Evolutionary conservation across 345 rosid genomes (phyloP), one percentile per base, ranked within the genome.

Genomic region (Corchorus capsularis): DNA sequence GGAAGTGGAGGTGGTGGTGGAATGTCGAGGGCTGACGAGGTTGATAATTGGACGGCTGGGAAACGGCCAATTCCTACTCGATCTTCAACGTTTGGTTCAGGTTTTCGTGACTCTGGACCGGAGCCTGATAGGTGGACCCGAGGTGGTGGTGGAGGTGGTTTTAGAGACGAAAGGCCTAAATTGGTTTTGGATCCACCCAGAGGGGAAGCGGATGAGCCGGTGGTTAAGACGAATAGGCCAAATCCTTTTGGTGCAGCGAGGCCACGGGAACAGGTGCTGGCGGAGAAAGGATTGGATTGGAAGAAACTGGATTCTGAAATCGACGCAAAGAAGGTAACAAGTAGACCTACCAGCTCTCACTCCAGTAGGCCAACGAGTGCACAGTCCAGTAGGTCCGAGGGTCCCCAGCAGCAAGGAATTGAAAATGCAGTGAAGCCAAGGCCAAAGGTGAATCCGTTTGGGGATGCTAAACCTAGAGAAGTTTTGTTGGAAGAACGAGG

Each of bases 321-420:
- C 19, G 99, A 93, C 71, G 86, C 89, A 11, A 93, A 90, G 89
- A 96, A 85, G 82, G 81, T 83, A 39, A 72, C 89, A 15, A 93
- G 98, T 74, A 82, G 96, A 82, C 99, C 99, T 4, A 83, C 96
- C 2, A 96, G 99, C 69, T 83, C 97, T 0, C 97, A 92, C 10
- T 96, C 99, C 0, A 95, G 99, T 77, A 88, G 98, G 83, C 97
- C 99, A 35, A 88, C 99, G 1, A 95, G 99, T 75, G 96, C 93
- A 3, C 99, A 92, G 16, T 93, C 98, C 1, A 81, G 74, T 49
- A 83, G 89, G 92, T 93, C 97, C 22, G 99, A 94, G 85, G 87
- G 88, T 63, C 89, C 72, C 77, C 90, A 87, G 39, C 54, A 80
- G 79, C 94, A 86, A 74, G 88, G 85, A 55, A 73, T 73, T 41